Evolutionary conservation across 306 rosid genomes (phyloP), one percentile per base, ranked within the genome.

Genomic region (Quercus agrifolia): DNA sequence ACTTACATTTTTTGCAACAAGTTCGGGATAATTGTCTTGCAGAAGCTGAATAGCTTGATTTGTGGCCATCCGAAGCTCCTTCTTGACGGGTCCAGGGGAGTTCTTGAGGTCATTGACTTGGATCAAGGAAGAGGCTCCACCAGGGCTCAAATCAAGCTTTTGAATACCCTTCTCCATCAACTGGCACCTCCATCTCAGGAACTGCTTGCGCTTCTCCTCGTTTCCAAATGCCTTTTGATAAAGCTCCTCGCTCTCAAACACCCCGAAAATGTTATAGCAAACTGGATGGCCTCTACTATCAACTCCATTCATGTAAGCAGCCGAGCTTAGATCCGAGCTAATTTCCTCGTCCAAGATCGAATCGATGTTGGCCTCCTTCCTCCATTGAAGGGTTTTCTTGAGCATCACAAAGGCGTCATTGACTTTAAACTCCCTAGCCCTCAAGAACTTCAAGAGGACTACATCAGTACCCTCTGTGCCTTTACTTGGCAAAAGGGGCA

Each of bases 11-110:
- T 92, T 94, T 71, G 99, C 99, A 0, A 94, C 94, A 46, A 92
- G 85, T 73, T 94, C 99, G 0, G 99, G 99, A 86, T 94, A 94
- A 70, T 94, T 94, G 77, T 94, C 99, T 74, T 94, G 98, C 61
- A 94, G 82, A 75, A 94, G 52, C 2, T 79, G 91, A 75, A 94
- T 90, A 6, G 97, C 97, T 74, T 91, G 97, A 38, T 94, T 92
- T 12, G 95, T 92, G 14, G 97, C 93, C 18, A 70, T 88, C 71
- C 97, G 71, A 52, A 88, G 97, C 74, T 91, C 97, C 79, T 89
- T 87, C 89, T 91, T 92, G 13, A 80, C 73, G 0, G 94, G 95
- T 8, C 95, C 95, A 0, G 98, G 95, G 0, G 95, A 90, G 70
- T 91, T 93, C 31, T 86, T 93, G 9, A 91, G 91, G 80, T 93